phyloP scores from a whole-genome alignment of 257 asterid species.

The Coffea canephora region DNA sequence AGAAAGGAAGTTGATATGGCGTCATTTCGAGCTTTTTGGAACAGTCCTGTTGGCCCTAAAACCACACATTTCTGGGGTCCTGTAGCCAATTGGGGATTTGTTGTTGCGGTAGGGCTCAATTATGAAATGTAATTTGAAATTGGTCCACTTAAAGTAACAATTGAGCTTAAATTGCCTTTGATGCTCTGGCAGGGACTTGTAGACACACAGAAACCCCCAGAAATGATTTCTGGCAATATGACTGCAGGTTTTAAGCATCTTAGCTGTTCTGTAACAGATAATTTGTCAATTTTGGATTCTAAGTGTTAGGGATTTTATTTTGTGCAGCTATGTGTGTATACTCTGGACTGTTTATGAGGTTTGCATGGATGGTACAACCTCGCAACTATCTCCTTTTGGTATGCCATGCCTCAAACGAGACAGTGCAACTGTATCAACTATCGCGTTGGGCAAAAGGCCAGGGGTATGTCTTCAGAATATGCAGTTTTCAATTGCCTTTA shows the following conservation, averaged over 20 bases:
- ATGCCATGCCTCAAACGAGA: conserved; percentile 88
- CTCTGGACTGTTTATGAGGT: conserved; percentile 91
- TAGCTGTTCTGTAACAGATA: background rate
- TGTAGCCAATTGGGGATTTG: conserved; percentile 51
- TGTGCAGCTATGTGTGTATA: conserved; percentile 89
- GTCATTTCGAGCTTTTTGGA: conserved; percentile 35
- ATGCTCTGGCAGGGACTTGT: conserved; percentile 61
- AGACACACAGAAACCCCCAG: conserved; percentile 92
- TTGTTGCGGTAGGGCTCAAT: conserved; percentile 30
- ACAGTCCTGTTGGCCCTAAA: conserved; percentile 48
- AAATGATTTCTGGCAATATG: conserved; percentile 94
- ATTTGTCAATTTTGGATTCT: conserved; percentile 1
- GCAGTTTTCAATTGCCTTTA: background rate
- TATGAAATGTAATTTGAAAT: background rate
- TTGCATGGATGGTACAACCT: conserved; percentile 98
- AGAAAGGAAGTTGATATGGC: conserved; percentile 21
- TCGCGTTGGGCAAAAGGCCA: conserved; percentile 93
- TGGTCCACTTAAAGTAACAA: background rate
- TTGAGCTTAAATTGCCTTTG: conserved; percentile 10
- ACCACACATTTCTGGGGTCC: conserved; percentile 53
- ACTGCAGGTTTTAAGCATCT: conserved; percentile 55
- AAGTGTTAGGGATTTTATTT: background rate
- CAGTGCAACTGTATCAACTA: conserved; percentile 81
- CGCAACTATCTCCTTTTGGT: conserved; percentile 86
- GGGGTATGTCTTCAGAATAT: conserved; percentile 51